Conservation (phyloP, 768 basidiomycete genomes). For the Coprinopsis cinerea region DNA sequence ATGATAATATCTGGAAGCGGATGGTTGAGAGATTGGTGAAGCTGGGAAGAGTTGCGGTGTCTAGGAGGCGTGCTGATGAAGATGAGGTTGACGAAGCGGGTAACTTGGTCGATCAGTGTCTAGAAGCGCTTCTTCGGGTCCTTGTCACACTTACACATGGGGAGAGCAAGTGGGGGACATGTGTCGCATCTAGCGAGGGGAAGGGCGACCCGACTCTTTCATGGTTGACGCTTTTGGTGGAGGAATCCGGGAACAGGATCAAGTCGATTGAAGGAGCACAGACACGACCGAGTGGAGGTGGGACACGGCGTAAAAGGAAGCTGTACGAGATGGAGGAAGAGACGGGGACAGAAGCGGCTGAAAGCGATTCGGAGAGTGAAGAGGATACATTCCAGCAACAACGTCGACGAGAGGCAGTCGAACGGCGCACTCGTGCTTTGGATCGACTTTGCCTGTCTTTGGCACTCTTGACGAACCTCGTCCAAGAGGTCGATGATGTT, state of each 20-base stretch:
- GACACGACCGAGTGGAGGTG: conserved; percentile 8
- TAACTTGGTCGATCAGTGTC: conserved; percentile 35
- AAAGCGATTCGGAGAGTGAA: conserved; percentile 13
- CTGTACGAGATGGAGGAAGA: background rate
- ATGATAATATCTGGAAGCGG: conserved; percentile 29
- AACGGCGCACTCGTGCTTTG: conserved; percentile 33
- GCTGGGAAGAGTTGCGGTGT: conserved; percentile 7
- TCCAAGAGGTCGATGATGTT: conserved; percentile 50
- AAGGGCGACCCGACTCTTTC: conserved; percentile 32
- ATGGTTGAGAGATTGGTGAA: conserved; percentile 40
- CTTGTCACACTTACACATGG: conserved; percentile 69
- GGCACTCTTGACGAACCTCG: conserved; percentile 70
- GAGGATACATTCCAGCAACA: conserved; percentile 6
- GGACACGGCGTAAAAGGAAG: conserved; percentile 12
- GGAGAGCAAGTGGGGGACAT: conserved; percentile 48
- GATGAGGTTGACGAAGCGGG: conserved; percentile 13
- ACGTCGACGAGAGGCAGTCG: background rate
- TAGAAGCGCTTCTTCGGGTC: conserved; percentile 56
- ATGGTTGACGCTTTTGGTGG: conserved; percentile 42
- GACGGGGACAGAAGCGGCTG: conserved; percentile 2
- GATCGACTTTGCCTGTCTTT: conserved; percentile 73
- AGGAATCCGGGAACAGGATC: conserved; percentile 23
- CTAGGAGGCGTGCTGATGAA: conserved; percentile 9
- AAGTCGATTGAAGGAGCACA: conserved; percentile 8
- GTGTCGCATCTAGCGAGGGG: conserved; percentile 36